Evolutionary conservation across 768 basidiomycete genomes (phyloP).

Genomic region (Mycena indigotica): DNA sequence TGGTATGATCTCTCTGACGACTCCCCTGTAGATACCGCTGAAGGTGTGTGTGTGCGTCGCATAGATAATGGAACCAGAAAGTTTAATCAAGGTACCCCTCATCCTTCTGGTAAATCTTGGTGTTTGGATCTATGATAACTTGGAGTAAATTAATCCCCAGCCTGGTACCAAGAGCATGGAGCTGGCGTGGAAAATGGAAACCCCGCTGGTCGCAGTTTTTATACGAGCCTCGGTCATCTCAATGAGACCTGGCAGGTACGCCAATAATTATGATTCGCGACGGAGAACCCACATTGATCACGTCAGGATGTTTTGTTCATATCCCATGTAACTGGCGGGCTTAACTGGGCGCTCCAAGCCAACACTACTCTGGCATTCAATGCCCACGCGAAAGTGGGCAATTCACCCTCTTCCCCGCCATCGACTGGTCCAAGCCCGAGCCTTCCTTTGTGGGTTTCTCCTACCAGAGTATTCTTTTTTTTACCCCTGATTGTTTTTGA

Average conservation of each 20-base stretch:
- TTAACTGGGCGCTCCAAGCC: constrained; percentile 71
- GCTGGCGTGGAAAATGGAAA: constrained; percentile 57
- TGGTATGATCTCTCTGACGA: constrained; percentile 37
- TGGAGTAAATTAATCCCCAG: constrained; percentile 35
- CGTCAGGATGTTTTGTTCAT: constrained; percentile 75
- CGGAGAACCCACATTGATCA: too few relatives aligned
- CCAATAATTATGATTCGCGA: too few relatives aligned
- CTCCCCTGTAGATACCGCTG: neutral
- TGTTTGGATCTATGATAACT: neutral
- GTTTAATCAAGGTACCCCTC: constrained; percentile 71
- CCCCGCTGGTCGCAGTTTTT: constrained; percentile 75
- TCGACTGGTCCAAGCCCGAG: too few relatives aligned
- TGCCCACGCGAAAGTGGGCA: constrained; percentile 60
- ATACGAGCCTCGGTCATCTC: constrained; percentile 79
- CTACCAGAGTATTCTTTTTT: too few relatives aligned
- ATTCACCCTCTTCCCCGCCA: constrained; percentile 15
- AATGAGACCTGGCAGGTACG: constrained; percentile 77
- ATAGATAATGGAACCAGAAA: constrained; percentile 50
- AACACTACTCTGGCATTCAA: constrained; percentile 74
- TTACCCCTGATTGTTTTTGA: too few relatives aligned
- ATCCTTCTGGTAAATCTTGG: constrained; percentile 62
- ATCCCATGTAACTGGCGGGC: constrained; percentile 72
- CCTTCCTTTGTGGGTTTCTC: too few relatives aligned
- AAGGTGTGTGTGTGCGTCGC: neutral
- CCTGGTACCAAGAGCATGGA: constrained; percentile 83